Evolutionary conservation across 2,329 filamentous ascomycete genomes (phyloP).

Genomic region (Ophiostoma populinum): DNA sequence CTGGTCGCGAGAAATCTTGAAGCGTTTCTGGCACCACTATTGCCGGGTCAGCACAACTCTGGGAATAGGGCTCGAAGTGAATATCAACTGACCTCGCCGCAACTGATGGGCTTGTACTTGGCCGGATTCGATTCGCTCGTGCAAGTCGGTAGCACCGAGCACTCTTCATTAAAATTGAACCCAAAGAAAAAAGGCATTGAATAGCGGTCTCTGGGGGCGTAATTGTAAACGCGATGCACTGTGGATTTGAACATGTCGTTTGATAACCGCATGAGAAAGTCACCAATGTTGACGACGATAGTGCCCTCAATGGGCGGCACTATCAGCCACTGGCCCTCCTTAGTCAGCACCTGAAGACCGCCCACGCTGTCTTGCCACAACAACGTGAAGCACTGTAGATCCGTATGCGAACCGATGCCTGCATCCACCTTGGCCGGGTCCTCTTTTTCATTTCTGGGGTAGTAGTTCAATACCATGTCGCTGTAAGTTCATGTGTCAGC

Average conservation of each 20-base stretch:
- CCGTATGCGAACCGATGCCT: conserved; percentile 21
- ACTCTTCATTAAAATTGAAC: conserved; percentile 25
- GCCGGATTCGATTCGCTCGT: conserved; percentile 20
- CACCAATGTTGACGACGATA: conserved; percentile 33
- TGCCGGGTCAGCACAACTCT: too few relatives aligned
- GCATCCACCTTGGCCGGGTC: conserved; percentile 12
- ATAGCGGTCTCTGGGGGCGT: conserved; percentile 23
- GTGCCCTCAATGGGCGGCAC: conserved; percentile 25
- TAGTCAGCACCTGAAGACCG: conserved; percentile 22
- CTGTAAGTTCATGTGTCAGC: conserved; percentile 1
- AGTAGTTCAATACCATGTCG: conserved; percentile 13
- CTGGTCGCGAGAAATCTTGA: neutral
- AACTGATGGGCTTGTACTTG: conserved; percentile 25
- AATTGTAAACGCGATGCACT: conserved; percentile 31
- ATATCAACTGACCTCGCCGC: conserved; percentile 14
- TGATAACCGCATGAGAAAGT: conserved; percentile 31
- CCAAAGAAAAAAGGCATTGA: conserved; percentile 40
- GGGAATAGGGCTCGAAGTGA: neutral
- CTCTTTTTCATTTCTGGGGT: conserved; percentile 13
- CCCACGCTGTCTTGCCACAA: conserved; percentile 28
- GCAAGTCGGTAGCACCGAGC: conserved; percentile 23
- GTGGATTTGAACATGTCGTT: conserved; percentile 30
- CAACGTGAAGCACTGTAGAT: conserved; percentile 30
- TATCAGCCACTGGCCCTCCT: conserved; percentile 25
- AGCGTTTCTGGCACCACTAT: neutral